phyloP scores from a whole-genome alignment of 1,284 basidiomycete genomes.

The Moesziomyces sp. region DNA sequence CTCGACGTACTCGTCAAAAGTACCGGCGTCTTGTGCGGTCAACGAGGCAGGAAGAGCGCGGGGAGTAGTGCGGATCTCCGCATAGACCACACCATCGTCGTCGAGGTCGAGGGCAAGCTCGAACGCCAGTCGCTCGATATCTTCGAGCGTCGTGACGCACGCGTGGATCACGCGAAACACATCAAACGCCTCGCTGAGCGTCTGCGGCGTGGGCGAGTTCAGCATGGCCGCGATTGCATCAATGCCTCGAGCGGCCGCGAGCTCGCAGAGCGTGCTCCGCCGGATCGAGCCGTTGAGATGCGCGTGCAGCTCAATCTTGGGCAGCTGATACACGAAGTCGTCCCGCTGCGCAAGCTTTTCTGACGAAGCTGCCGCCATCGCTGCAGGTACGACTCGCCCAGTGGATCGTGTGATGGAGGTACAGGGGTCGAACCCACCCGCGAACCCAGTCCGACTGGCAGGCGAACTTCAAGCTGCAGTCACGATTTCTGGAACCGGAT shows the following conservation, averaged over 20 bases:
- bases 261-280: constrained; percentile 25
- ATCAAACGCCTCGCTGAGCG: constrained; percentile 38
- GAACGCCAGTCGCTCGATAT: constrained; percentile 26
- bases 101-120: constrained; percentile 39
- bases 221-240: constrained; percentile 17
- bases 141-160: constrained; percentile 20
- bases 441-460: too few relatives aligned
- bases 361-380: not conserved
- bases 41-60: not conserved
- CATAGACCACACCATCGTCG: constrained; percentile 46
- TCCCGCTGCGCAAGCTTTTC: too few relatives aligned
- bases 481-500: too few relatives aligned
- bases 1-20: constrained; percentile 17
- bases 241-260: constrained; percentile 13
- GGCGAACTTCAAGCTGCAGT: too few relatives aligned
- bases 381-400: not conserved
- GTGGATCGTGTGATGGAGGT: not conserved
- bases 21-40: not conserved
- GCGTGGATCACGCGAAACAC: constrained; percentile 43
- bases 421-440: too few relatives aligned
- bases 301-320: constrained; percentile 53
- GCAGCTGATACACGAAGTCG: constrained; percentile 10
- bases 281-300: constrained; percentile 53
- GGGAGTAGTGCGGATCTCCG: constrained; percentile 49
- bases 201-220: constrained; percentile 12